Conservation (phyloP, 2,329 filamentous ascomycete species). For the Sporothrix curviconia region DNA sequence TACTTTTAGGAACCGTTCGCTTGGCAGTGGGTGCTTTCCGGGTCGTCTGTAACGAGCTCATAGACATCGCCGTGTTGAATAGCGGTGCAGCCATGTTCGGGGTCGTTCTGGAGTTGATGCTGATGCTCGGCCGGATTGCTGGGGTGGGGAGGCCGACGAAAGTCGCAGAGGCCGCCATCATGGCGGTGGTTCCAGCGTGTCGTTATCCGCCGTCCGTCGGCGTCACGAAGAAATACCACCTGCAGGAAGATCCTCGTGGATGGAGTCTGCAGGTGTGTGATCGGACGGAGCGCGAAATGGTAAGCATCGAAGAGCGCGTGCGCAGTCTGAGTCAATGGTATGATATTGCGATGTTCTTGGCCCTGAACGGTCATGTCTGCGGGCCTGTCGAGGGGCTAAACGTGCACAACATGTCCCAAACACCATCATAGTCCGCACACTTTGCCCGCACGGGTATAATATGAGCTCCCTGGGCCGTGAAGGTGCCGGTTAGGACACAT, state of each 20-base stretch:
- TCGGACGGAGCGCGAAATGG: neutral
- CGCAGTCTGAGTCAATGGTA: slow-evolving; percentile 1
- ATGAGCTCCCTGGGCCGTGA: slow-evolving; percentile 7
- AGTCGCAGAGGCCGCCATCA: slow-evolving; percentile 7
- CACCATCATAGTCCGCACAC: no score
- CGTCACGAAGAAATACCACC: neutral
- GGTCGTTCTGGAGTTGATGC: neutral
- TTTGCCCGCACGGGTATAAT: slow-evolving; percentile 10
- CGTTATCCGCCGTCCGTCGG: neutral
- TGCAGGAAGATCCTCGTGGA: neutral
- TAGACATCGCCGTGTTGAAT: neutral
- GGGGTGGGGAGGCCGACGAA: neutral
- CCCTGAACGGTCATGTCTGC: neutral
- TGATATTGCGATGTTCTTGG: neutral
- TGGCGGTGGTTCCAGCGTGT: neutral
- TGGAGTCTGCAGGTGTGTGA: neutral
- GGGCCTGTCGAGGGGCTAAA: neutral
- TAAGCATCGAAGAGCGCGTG: neutral
- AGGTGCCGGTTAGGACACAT: slow-evolving; percentile 1
- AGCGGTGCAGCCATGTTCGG: neutral
- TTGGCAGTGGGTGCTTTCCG: neutral
- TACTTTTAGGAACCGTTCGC: neutral
- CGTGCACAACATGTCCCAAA: neutral
- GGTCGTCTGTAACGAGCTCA: neutral
- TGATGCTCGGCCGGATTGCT: neutral